Conservation (phyloP, 352 stramenopile genomes). For the Phytophthora pinifolia region DNA sequence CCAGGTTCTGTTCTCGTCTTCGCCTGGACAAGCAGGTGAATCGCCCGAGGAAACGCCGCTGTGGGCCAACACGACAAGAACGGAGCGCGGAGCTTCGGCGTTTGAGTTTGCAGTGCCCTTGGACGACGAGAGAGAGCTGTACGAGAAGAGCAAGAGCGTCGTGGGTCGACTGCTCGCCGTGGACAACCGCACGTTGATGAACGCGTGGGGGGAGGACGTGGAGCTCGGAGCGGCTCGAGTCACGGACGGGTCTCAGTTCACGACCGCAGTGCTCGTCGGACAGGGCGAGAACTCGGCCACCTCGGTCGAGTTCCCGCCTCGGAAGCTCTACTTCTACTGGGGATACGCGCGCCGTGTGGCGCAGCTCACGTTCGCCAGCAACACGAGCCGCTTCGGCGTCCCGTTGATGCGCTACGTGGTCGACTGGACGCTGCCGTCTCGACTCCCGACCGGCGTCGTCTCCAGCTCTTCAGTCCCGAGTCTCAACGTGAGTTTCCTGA, state of each 20-base stretch:
- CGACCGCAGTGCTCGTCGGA: slow-evolving; percentile 37
- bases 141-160: slow-evolving; percentile 30
- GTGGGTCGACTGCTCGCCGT: slow-evolving; percentile 47
- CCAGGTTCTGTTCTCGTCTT: slow-evolving; percentile 26
- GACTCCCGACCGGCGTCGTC: slow-evolving; percentile 37
- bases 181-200: slow-evolving; percentile 32
- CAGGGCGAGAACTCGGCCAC: slow-evolving; percentile 17
- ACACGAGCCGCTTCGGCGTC: slow-evolving; percentile 55
- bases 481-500: slow-evolving; percentile 52
- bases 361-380: slow-evolving; percentile 38
- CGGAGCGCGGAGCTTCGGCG: slow-evolving; percentile 20
- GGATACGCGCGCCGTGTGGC: slow-evolving; percentile 40
- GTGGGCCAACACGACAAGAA: slow-evolving; percentile 23
- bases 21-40: slow-evolving; percentile 12
- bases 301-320: slow-evolving; percentile 33
- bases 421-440: slow-evolving; percentile 40
- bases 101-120: slow-evolving; percentile 28
- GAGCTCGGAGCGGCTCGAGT: slow-evolving; percentile 26
- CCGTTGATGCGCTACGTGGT: slow-evolving; percentile 50
- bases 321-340: slow-evolving; percentile 61
- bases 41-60: slow-evolving; percentile 6
- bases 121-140: slow-evolving; percentile 27
- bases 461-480: slow-evolving; percentile 1
- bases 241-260: slow-evolving; percentile 66
- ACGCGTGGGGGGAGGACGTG: slow-evolving; percentile 32